Percentiles rank a stretch among this genome's conserved stretches.
Conservation (phyloP, 2,329 filamentous ascomycete genomes). For the Nectriaceae sp. region DNA sequence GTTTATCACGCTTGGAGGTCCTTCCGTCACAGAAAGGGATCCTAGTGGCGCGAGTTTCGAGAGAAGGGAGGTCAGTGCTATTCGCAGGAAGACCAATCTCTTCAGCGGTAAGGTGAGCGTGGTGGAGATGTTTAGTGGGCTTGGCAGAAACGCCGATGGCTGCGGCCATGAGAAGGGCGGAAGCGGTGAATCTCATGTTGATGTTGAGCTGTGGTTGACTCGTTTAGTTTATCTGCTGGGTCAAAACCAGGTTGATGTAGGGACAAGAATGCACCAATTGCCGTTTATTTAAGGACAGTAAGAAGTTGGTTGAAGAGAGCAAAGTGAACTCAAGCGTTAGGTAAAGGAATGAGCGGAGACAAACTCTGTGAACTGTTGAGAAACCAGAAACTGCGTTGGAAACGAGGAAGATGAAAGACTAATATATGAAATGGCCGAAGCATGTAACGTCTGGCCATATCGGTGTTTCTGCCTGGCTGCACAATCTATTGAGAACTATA, state of each 20-base stretch:
- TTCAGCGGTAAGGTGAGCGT: conserved; percentile 3
- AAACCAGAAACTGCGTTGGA: too few species aligned
- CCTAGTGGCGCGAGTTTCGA: conserved; percentile 21
- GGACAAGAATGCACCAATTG: conserved; percentile 25
- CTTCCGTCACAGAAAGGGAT: conserved; percentile 40
- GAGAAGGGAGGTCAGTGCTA: neutral
- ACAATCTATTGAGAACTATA: too few species aligned
- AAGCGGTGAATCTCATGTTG: conserved; percentile 45
- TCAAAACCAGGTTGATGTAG: neutral
- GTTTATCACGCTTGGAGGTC: conserved; percentile 47
- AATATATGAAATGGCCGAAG: too few species aligned
- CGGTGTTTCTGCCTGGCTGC: too few species aligned
- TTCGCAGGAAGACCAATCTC: conserved; percentile 4
- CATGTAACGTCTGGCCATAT: too few species aligned
- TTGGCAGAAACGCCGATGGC: conserved; percentile 44
- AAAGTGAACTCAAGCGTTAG: conserved; percentile 19
- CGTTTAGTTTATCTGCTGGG: neutral
- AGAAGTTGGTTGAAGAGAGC: conserved; percentile 21
- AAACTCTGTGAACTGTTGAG: neutral
- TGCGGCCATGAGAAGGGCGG: conserved; percentile 39
- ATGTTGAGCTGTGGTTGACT: conserved; percentile 6
- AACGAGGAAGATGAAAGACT: too few species aligned
- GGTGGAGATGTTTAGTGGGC: conserved; percentile 37
- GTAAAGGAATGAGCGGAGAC: neutral
- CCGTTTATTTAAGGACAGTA: conserved; percentile 23